Conservation (phyloP, 2,329 filamentous ascomycete species). For the Penicillium sclerotiorum region DNA sequence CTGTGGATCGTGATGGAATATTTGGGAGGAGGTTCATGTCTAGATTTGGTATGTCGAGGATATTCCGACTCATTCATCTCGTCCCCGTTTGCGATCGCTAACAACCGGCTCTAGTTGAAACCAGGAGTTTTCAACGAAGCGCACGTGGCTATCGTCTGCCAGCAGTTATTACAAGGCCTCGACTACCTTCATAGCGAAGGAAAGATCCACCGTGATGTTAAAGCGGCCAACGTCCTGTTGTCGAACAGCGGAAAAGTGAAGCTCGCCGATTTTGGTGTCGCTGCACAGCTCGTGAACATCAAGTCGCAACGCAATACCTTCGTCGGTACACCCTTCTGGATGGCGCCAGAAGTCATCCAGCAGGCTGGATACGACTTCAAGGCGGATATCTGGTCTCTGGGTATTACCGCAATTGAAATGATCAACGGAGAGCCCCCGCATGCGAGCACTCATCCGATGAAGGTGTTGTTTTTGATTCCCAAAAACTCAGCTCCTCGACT, state of each 20-base stretch:
- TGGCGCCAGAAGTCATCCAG: constrained; percentile 93
- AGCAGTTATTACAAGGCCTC: constrained; percentile 83
- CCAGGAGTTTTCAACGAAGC: constrained; percentile 83
- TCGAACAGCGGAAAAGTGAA: constrained; percentile 90
- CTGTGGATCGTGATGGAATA: constrained; percentile 99
- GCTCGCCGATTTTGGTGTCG: constrained; percentile 94
- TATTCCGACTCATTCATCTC: background rate
- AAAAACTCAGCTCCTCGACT: constrained; percentile 83
- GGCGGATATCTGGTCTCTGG: constrained; percentile 90
- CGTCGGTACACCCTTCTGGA: constrained; percentile 96
- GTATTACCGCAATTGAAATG: constrained; percentile 89
- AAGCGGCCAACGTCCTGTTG: constrained; percentile 94
- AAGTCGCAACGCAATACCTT: constrained; percentile 98
- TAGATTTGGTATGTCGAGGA: constrained; percentile 72
- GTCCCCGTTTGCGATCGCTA: constrained; percentile 14
- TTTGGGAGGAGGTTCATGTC: constrained; percentile 88
- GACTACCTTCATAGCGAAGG: constrained; percentile 93
- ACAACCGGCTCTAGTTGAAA: constrained; percentile 66
- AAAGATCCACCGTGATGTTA: constrained; percentile 96
- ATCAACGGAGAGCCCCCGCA: constrained; percentile 87
- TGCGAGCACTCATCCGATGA: constrained; percentile 86
- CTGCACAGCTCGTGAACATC: constrained; percentile 94
- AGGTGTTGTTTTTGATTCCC: constrained; percentile 87
- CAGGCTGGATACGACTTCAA: constrained; percentile 84
- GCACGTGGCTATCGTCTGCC: constrained; percentile 92